These are phyloP conservation scores for Polyplosphaeria fusca DNA, from an alignment of 495 filamentous ascomycete species.

Conservation along the genomic window DNA sequence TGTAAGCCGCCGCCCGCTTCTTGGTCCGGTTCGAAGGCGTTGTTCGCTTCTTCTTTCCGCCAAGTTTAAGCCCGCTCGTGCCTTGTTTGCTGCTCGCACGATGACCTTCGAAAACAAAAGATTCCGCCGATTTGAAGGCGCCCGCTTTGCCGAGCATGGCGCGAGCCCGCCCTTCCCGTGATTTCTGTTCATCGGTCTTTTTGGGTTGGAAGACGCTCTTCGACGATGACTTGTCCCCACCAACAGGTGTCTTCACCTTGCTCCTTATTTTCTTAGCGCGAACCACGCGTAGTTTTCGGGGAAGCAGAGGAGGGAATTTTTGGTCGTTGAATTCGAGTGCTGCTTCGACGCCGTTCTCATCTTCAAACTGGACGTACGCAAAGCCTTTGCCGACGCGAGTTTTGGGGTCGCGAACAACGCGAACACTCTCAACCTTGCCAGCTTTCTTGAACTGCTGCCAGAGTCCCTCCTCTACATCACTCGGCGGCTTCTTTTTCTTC, in stretches of 20 bases:
- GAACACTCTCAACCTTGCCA: constrained; percentile 86
- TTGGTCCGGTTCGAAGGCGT: constrained; percentile 49
- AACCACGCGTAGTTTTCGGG: constrained; percentile 78
- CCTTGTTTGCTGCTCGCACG: constrained; percentile 68
- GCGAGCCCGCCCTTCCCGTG: constrained; percentile 71
- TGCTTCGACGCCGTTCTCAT: constrained; percentile 80
- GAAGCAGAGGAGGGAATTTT: constrained; percentile 88
- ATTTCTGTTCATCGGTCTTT: constrained; percentile 62
- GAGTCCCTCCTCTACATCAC: constrained; percentile 91
- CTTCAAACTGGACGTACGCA: constrained; percentile 95
- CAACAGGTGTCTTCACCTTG: constrained; percentile 37
- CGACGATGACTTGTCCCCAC: constrained; percentile 33
- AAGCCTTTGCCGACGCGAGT: constrained; percentile 96
- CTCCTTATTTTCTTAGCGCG: constrained; percentile 80
- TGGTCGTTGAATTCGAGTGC: constrained; percentile 83
- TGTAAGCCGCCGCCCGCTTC: constrained; percentile 46
- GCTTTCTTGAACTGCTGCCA: constrained; percentile 81
- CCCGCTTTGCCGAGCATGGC: constrained; percentile 81
- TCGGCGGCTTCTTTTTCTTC: constrained; percentile 61
- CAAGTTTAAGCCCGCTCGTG: constrained; percentile 47
- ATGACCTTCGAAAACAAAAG: constrained; percentile 85
- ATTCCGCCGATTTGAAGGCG: constrained; percentile 60
- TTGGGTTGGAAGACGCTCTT: constrained; percentile 57
- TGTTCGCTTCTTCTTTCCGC: constrained; percentile 56
- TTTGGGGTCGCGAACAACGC: constrained; percentile 82